phyloP scores from a whole-genome alignment of 169 alveolate genomes.

The Plasmodium vivax region DNA sequence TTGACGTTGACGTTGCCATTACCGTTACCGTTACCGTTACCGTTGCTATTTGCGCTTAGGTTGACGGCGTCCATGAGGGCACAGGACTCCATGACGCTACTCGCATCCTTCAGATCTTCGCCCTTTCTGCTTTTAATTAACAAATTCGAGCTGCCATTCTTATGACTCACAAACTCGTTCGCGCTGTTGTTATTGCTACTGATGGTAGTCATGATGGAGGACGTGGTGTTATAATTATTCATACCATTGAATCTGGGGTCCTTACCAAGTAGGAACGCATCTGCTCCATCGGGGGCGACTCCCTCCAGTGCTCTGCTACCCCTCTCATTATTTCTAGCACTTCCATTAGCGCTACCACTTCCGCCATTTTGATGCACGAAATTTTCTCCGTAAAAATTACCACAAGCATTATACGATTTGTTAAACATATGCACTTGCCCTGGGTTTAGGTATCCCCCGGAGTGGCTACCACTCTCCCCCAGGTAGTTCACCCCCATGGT shows the following conservation, averaged over 20 bases:
- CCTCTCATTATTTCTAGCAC: background rate
- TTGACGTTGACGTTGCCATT: background rate
- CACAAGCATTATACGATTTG: constrained; percentile 22
- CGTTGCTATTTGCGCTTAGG: background rate
- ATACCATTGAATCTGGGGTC: constrained; percentile 27
- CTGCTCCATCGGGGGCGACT: background rate
- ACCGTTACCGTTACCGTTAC: background rate
- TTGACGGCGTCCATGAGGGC: background rate
- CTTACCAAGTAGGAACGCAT: constrained; percentile 4
- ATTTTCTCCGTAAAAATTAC: constrained; percentile 54
- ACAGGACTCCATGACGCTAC: background rate
- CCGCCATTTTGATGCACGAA: constrained; percentile 2
- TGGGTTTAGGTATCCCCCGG: background rate
- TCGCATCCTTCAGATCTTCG: constrained; percentile 11
- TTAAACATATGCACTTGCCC: constrained; percentile 9
- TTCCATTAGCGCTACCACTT: background rate
- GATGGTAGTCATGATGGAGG: background rate
- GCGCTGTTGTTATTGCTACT: constrained; percentile 1
- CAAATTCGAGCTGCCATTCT: background rate
- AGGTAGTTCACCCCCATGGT: constrained; percentile 4
- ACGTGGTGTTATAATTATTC: constrained; percentile 17
- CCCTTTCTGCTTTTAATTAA: constrained; percentile 39
- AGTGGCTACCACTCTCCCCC: constrained; percentile 4
- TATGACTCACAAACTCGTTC: constrained; percentile 19
- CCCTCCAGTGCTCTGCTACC: background rate